A percentile compares a stretch with the other conserved stretches of the same genome.
phyloP scores from a whole-genome alignment of 2,329 filamentous ascomycete genomes.

The Didymella exigua region DNA sequence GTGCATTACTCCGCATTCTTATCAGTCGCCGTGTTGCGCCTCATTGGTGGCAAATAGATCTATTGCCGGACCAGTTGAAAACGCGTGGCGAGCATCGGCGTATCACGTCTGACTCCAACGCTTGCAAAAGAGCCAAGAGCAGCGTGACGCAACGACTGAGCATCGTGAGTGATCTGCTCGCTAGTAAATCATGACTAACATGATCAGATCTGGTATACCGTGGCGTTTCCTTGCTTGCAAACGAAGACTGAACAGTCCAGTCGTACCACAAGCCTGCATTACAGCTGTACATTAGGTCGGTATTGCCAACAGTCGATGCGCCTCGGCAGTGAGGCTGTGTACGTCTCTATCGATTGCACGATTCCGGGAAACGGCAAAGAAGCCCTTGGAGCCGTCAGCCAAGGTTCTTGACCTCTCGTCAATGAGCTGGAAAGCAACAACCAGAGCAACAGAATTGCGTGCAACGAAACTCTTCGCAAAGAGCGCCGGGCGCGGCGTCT shows the following conservation, averaged over 20 bases:
- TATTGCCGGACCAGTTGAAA: constrained; percentile 2
- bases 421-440: constrained; percentile 11
- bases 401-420: constrained; percentile 37
- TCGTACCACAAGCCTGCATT: constrained; percentile 5
- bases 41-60: constrained; percentile 16
- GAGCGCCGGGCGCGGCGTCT: constrained; percentile 3
- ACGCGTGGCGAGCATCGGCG: constrained; percentile 13
- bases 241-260: not conserved
- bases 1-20: constrained; percentile 18
- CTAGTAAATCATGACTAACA: not conserved
- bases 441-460: constrained; percentile 6
- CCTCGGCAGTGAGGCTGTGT: constrained; percentile 42
- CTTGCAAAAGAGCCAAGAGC: constrained; percentile 13
- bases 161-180: constrained; percentile 3
- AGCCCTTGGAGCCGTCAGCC: constrained; percentile 42
- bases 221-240: not conserved
- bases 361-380: constrained; percentile 31
- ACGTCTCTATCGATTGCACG: constrained; percentile 14
- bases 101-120: constrained; percentile 1
- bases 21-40: constrained; percentile 11
- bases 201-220: constrained; percentile 5
- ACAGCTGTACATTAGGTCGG: no score
- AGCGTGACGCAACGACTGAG: not conserved
- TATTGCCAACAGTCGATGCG: constrained; percentile 30
- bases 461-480: constrained; percentile 3